phyloP scores from a whole-genome alignment of 805 yeast genomes.

The Candida ortonii region DNA sequence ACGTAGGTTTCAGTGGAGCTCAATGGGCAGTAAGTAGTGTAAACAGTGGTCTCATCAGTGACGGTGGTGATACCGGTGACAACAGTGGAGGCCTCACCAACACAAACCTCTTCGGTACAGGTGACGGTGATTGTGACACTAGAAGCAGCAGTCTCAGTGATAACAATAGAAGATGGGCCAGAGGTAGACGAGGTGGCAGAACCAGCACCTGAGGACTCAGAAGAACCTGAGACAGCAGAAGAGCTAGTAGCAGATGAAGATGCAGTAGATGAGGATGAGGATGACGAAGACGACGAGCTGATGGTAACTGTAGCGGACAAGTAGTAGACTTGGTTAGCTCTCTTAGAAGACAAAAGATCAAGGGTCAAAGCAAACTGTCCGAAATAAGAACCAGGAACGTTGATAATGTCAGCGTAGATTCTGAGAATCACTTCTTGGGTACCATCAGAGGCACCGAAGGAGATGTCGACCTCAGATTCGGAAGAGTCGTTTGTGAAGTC shows the following conservation, averaged over 20 bases:
- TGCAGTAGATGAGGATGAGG: conserved; percentile 7
- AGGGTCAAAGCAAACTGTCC: conserved; percentile 23
- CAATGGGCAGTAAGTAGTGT: conserved; percentile 37
- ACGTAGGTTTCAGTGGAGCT: conserved; percentile 20
- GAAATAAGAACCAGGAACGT: conserved; percentile 19
- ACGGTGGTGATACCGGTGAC: conserved; percentile 30
- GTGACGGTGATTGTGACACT: conserved; percentile 23
- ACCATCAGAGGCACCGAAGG: conserved; percentile 12
- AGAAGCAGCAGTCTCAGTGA: conserved; percentile 17
- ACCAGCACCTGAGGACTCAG: conserved; percentile 8
- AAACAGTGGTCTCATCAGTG: conserved; percentile 22
- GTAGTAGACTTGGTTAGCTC: conserved; percentile 25
- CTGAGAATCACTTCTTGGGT: conserved; percentile 7
- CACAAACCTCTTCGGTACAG: conserved; percentile 21
- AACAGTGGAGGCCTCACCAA: conserved; percentile 22
- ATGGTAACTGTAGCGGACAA: conserved; percentile 22
- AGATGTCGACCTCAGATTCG: conserved; percentile 16
- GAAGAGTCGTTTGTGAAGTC: conserved; percentile 18
- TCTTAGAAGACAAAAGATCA: conserved; percentile 19
- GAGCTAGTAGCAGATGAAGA: conserved; percentile 7
- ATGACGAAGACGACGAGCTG: conserved; percentile 7
- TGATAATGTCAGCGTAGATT: conserved; percentile 19
- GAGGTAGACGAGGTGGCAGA: conserved; percentile 18
- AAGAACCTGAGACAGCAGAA: conserved; percentile 5
- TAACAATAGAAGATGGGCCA: conserved; percentile 9